Conservation (phyloP, 2,329 filamentous ascomycete genomes). For the Fusarium sublunatum region DNA sequence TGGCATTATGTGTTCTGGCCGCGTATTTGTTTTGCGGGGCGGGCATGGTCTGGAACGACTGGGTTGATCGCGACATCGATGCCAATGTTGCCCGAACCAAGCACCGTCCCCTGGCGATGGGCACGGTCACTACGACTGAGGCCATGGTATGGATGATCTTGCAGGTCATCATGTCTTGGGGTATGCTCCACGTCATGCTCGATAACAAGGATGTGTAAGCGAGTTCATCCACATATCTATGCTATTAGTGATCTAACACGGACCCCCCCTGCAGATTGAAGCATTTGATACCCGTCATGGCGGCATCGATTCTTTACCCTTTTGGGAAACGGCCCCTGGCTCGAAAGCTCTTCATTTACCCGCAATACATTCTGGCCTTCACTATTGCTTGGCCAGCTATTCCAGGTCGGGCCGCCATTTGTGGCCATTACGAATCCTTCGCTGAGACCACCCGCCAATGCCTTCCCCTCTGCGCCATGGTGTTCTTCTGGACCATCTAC, state of each 20-base stretch:
- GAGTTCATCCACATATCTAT: too few species aligned
- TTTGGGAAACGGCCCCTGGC: conserved; percentile 39
- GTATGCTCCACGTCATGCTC: neutral
- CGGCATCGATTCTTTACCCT: conserved; percentile 38
- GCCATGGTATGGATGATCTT: conserved; percentile 14
- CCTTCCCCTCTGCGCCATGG: conserved; percentile 38
- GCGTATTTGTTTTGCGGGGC: conserved; percentile 46
- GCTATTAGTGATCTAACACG: too few species aligned
- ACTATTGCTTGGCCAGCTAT: conserved; percentile 42
- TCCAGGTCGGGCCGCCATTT: conserved; percentile 37
- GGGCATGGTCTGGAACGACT: conserved; percentile 49
- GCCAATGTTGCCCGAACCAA: conserved; percentile 46
- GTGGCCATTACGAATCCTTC: conserved; percentile 31
- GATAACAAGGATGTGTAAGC: conserved; percentile 2
- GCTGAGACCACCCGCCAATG: conserved; percentile 29
- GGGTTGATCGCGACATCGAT: conserved; percentile 47
- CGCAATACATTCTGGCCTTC: conserved; percentile 43
- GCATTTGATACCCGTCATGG: conserved; percentile 34
- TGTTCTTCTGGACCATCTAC: conserved; percentile 45
- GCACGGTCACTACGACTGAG: conserved; percentile 38
- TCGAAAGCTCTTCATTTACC: conserved; percentile 36
- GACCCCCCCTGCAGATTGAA: conserved; percentile 39
- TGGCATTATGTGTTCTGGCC: conserved; percentile 37
- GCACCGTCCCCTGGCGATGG: conserved; percentile 43
- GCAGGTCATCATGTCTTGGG: neutral